These are phyloP conservation scores for Pseudocercospora cruenta DNA, from an alignment of 2,329 filamentous ascomycete genomes.

Conservation along the genomic window DNA sequence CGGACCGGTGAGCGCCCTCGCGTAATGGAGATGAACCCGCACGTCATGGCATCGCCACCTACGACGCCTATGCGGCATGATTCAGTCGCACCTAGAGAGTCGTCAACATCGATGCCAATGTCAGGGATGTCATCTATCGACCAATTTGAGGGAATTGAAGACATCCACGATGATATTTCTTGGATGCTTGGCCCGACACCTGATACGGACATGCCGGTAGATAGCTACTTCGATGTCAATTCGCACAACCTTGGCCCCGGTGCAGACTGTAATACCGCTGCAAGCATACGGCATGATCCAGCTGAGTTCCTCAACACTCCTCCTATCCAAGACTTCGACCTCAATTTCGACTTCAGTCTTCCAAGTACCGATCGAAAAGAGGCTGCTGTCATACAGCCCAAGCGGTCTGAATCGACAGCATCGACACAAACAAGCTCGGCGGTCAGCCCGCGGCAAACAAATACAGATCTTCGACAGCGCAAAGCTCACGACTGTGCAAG, in stretches of 20 bases:
- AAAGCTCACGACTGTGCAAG: conserved; percentile 8
- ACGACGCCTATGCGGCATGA: neutral
- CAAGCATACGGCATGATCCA: neutral
- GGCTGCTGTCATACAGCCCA: neutral
- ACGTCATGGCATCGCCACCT: neutral
- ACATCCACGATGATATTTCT: neutral
- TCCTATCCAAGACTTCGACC: neutral
- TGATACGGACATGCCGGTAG: neutral
- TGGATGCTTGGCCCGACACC: conserved; percentile 3
- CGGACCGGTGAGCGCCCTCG: conserved; percentile 15
- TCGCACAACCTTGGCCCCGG: neutral
- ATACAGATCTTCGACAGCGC: neutral
- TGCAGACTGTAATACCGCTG: neutral
- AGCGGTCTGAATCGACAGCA: neutral
- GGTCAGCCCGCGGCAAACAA: neutral
- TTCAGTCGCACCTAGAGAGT: neutral
- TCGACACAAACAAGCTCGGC: neutral
- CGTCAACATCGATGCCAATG: neutral
- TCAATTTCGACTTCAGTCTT: neutral
- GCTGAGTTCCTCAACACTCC: neutral
- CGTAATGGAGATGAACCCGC: neutral
- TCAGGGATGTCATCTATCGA: neutral
- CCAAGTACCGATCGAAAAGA: neutral
- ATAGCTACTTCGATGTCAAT: neutral
- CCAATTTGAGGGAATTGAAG: neutral